phyloP scores from a whole-genome alignment of 176 grass and related monocot species.

The Tillandsia fasciculata region DNA sequence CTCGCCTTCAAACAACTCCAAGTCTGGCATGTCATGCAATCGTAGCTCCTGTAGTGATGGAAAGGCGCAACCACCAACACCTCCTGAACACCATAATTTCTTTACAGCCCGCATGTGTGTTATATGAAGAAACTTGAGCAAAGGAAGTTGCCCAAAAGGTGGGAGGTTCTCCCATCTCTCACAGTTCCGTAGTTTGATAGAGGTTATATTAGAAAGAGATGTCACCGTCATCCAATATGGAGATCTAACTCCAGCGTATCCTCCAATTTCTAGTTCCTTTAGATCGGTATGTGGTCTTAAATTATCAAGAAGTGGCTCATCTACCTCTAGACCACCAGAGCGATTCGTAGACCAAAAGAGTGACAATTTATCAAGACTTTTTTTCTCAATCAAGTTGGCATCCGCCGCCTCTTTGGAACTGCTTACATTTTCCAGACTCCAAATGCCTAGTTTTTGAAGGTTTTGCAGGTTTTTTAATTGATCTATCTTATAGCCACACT shows the following conservation, averaged over 20 bases:
- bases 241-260: slow-evolving; percentile 23
- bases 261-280: not conserved
- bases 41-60: slow-evolving; percentile 13
- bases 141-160: slow-evolving; percentile 24
- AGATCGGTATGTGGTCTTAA: slow-evolving; percentile 18
- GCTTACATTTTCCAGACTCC: not conserved
- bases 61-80: not conserved
- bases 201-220: slow-evolving; percentile 11
- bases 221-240: slow-evolving; percentile 25
- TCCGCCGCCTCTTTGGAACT: slow-evolving; percentile 9
- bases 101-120: slow-evolving; percentile 12
- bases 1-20: too few relatives aligned
- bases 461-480: too few relatives aligned
- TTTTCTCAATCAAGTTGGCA: slow-evolving; percentile 16
- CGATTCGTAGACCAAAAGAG: slow-evolving; percentile 5
- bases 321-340: not conserved
- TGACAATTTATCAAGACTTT: slow-evolving; percentile 12
- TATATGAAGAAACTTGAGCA: slow-evolving; percentile 25
- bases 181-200: slow-evolving; percentile 9
- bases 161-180: slow-evolving; percentile 19
- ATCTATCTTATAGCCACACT: too few relatives aligned
- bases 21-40: not conserved
- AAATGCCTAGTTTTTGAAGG: too few relatives aligned
- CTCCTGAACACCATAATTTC: not conserved
- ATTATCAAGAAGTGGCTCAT: slow-evolving; percentile 15